Conservation (phyloP, 768 basidiomycete species). For the Lactarius quietus region DNA sequence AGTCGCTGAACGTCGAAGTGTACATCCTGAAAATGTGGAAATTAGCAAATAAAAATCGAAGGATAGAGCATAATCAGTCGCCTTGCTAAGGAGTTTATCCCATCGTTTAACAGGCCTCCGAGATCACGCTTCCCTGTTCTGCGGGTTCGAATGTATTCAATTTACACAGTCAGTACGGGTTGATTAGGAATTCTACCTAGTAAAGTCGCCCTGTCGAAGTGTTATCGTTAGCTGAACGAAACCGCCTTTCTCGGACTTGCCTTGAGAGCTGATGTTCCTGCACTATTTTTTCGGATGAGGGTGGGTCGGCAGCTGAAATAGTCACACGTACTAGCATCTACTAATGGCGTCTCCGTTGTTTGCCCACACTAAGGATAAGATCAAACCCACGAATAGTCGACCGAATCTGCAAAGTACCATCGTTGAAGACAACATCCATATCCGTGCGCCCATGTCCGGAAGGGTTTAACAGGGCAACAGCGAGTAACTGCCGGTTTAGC, state of each 20-base stretch:
- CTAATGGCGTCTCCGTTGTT: constrained; percentile 97
- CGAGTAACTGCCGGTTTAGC: constrained; percentile 69
- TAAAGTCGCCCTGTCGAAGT: constrained; percentile 70
- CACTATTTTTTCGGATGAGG: constrained; percentile 45
- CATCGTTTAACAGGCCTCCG: constrained; percentile 89
- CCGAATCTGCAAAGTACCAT: constrained; percentile 43
- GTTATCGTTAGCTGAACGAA: constrained; percentile 7
- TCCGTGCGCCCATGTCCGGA: constrained; percentile 51
- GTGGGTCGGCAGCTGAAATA: neutral
- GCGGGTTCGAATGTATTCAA: constrained; percentile 8
- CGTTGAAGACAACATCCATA: constrained; percentile 74
- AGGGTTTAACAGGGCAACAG: constrained; percentile 62
- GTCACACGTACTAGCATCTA: constrained; percentile 65
- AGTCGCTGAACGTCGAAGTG: constrained; percentile 88
- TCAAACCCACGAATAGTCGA: constrained; percentile 9
- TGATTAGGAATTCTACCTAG: constrained; percentile 46
- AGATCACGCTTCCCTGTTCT: constrained; percentile 97
- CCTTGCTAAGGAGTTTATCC: constrained; percentile 90
- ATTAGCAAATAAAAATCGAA: constrained; percentile 5
- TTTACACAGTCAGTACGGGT: neutral
- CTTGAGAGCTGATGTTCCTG: constrained; percentile 95
- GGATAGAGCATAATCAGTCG: constrained; percentile 28
- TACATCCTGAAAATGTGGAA: constrained; percentile 55
- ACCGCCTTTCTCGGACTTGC: constrained; percentile 39
- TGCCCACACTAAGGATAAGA: constrained; percentile 71